These are phyloP conservation scores for Suhomyces yuchorum DNA, from an alignment of 1,139 yeast species.

Conservation along the genomic window DNA sequence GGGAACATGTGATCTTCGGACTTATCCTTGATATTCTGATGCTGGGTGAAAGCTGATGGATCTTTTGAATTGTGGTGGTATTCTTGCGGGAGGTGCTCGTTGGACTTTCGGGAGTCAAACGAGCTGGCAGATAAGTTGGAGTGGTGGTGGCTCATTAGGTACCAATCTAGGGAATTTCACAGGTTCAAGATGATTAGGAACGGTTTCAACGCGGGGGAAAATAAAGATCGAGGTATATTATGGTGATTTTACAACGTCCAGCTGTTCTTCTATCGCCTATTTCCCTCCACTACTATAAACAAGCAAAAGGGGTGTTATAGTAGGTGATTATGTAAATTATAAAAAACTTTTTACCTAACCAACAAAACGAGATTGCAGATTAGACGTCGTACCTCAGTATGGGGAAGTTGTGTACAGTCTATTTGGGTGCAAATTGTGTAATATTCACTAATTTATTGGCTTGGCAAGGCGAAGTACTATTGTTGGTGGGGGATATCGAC, in stretches of 20 bases:
- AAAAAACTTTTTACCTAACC: conserved; percentile 10
- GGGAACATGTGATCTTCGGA: conserved; percentile 3
- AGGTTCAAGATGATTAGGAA: not conserved
- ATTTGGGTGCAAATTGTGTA: conserved; percentile 8
- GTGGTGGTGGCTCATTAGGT: conserved; percentile 8
- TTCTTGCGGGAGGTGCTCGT: conserved; percentile 2
- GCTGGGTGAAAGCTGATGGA: not conserved
- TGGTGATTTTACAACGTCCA: not conserved
- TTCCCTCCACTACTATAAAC: not conserved
- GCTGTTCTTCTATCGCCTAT: not conserved
- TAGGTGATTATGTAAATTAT: not conserved
- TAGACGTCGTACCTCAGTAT: conserved; percentile 9
- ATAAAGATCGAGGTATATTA: not conserved
- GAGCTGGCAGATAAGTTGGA: conserved; percentile 1
- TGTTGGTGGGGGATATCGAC: not conserved
- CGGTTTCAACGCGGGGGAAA: not conserved
- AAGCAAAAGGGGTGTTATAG: conserved; percentile 2
- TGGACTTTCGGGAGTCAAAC: conserved; percentile 1
- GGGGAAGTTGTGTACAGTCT: conserved; percentile 7
- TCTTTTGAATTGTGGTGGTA: not conserved
- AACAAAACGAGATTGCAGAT: conserved; percentile 6
- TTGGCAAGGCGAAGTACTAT: not conserved
- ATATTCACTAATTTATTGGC: not conserved
- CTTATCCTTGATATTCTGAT: not conserved
- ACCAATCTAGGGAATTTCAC: not conserved